Evolutionary conservation across 345 rosid genomes (phyloP), one percentile per base, ranked within the genome.

Genomic region (Litchi chinensis): DNA sequence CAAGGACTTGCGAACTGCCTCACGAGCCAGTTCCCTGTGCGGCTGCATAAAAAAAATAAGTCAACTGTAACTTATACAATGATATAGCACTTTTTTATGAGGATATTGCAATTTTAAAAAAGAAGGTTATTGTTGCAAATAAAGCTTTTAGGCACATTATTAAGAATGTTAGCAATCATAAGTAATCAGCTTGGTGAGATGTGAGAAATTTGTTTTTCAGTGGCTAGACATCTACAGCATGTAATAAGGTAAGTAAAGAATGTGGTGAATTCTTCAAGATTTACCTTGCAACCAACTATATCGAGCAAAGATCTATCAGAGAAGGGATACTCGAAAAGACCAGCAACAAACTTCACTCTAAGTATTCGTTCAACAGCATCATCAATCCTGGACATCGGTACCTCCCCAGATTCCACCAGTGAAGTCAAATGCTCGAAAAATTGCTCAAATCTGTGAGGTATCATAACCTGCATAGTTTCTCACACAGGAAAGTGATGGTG

Each of bases 331-430:
- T 93, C 94, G 10, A 93, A 95, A 81, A 95, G 87, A 83, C 95
- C 95, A 72, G 94, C 87, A 41, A 90, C 84, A 79, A 91, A 93
- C 85, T 95, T 93, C 85, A 95, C 98, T 86, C 93, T 89, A 16
- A 95, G 87, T 83, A 95, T 93, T 81, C 95, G 85, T 78, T 89
- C 93, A 78, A 93, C 98, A 65, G 94, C 95, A 82, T 93, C 97
- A 81, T 92, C 80, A 59, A 95, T 83, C 59, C 98, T 89, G 71
- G 90, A 66, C 77, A 92, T 82, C 8, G 86, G 77, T 86, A 95
- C 82, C 86, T 92, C 97, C 62, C 97, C 97, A 37, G 93, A 89
- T 83, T 89, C 91, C 22, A 85, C 95, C 82, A 93, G 83, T 72
- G 76, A 80, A 19, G 73, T 77, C 76, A 93, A 54, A 74, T 92